Evolutionary conservation across 768 basidiomycete species (phyloP).

Genomic region (Termitomyces sp.): DNA sequence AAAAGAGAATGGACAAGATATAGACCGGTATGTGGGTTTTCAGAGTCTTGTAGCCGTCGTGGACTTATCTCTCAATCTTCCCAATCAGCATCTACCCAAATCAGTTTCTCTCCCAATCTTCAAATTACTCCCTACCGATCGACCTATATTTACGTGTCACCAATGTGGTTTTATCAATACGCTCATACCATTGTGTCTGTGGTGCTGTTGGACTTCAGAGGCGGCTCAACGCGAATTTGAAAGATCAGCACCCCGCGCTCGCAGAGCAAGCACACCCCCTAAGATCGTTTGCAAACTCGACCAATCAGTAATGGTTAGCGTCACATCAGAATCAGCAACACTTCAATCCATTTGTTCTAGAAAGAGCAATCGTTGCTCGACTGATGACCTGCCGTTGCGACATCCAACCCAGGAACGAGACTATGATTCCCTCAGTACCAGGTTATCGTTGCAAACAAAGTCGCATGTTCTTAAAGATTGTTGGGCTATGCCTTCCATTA

Average conservation of each 20-base stretch:
- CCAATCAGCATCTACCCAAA: slow-evolving; percentile 35
- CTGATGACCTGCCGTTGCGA: neutral
- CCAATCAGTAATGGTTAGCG: neutral
- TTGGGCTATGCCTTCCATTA: neutral
- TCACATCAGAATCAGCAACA: neutral
- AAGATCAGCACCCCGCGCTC: slow-evolving; percentile 30
- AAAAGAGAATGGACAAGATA: slow-evolving; percentile 39
- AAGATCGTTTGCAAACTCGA: slow-evolving; percentile 15
- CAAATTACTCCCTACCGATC: slow-evolving; percentile 32
- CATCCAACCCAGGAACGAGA: neutral
- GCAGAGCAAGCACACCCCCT: slow-evolving; percentile 28
- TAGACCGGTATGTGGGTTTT: slow-evolving; percentile 28
- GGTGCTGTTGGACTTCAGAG: slow-evolving; percentile 46
- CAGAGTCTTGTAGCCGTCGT: neutral
- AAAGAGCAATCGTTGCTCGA: neutral
- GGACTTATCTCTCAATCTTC: slow-evolving; percentile 6
- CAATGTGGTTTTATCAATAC: slow-evolving; percentile 45
- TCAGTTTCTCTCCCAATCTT: slow-evolving; percentile 45
- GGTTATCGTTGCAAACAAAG: neutral
- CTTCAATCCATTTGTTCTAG: neutral
- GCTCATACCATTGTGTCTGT: slow-evolving; percentile 45
- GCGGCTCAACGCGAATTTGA: slow-evolving; percentile 37
- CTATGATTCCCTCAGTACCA: neutral
- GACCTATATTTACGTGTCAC: slow-evolving; percentile 42
- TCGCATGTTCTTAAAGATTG: neutral